Base-by-base conservation (phyloP, 2,329 filamentous ascomycete genomes). In the Hymenoscyphus scutula region DNA sequence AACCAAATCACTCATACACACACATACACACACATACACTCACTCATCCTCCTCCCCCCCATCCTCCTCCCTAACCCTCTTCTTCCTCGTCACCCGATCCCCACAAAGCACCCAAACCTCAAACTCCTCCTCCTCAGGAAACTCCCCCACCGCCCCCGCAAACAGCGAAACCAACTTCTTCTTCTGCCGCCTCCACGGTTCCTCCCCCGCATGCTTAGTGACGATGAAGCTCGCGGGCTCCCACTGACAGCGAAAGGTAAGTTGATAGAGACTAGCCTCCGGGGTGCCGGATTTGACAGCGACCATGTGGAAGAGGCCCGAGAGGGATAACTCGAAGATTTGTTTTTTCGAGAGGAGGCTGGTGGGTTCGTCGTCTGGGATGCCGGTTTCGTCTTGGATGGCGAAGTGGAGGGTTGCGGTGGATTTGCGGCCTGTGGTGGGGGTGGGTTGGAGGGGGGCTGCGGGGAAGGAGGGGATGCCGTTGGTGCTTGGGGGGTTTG, bases 221-320 rank as follows among this genome's bases (percentile, higher is more conserved):
- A 59, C 27, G 8, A 62, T 38, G 11, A 59, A 30, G 7, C 53
- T 38, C 29, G 41, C 37, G 5, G 25, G 58, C 13, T 25, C 27
- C 61, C 61, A 62, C 25, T 59, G 56, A 53, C 38, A 62, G 11
- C 57, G 37, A 8, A 62, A 59, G 0, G 61, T 59, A 23, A 62
- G 25, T 1, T 38, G 19, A 4, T 25, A 7, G 1, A 62, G 53
- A n/a, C 30, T 15, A 2, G 19, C 25, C 11, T 41, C 32, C 15
- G 27, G 2, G 15, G 37, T 56, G 5, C 53, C 57, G 1, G 61
- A 59, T 17, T 48, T 54, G 15, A 30, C 5, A 15, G 56, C 25
- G 6, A 62, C 57, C 1, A 37, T 32, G 7, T 8, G 38, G 15
- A 62, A 62, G 1, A 62, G 11, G 6, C 54, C 30, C 5, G 10